phyloP scores from a whole-genome alignment of 805 yeast genomes.

The Martiniozyma abietophila region DNA sequence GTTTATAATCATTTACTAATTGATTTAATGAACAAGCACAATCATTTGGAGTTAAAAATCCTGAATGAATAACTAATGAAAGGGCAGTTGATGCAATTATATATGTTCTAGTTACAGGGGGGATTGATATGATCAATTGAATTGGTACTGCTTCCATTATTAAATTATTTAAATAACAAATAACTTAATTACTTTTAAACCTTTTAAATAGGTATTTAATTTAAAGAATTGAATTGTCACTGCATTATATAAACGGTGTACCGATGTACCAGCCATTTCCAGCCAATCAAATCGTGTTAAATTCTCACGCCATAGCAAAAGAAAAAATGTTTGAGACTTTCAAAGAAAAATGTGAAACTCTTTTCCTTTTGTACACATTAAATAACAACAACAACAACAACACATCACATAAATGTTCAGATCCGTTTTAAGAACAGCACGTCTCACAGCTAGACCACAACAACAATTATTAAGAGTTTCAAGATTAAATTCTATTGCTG shows the following conservation, averaged over 20 bases:
- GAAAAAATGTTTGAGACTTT: neutral
- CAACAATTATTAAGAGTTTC: conserved; percentile 9
- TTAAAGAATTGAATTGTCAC: too few relatives aligned
- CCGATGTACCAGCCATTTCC: too few relatives aligned
- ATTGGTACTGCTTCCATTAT: conserved; percentile 29
- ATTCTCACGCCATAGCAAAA: neutral
- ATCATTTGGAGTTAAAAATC: conserved; percentile 11
- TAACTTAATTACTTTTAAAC: too few relatives aligned
- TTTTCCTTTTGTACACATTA: neutral
- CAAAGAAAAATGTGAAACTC: neutral
- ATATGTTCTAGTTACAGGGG: conserved; percentile 37
- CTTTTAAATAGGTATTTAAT: too few relatives aligned
- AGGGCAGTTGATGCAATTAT: conserved; percentile 25
- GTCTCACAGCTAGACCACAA: conserved; percentile 16
- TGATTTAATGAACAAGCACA: conserved; percentile 1
- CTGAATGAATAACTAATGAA: conserved; percentile 27
- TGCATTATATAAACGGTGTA: too few relatives aligned
- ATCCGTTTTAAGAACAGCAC: conserved; percentile 14
- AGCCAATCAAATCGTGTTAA: conserved; percentile 4
- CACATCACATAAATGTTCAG: conserved; percentile 22
- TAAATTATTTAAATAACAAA: too few relatives aligned
- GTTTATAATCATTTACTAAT: conserved; percentile 12
- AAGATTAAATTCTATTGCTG: too few relatives aligned
- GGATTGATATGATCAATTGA: conserved; percentile 34
- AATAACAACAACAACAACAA: neutral